Percentiles rank a stretch among this genome's conserved stretches.
Conservation (phyloP, 192 early-diverging fungal genomes). For the Coemansia sp. region DNA sequence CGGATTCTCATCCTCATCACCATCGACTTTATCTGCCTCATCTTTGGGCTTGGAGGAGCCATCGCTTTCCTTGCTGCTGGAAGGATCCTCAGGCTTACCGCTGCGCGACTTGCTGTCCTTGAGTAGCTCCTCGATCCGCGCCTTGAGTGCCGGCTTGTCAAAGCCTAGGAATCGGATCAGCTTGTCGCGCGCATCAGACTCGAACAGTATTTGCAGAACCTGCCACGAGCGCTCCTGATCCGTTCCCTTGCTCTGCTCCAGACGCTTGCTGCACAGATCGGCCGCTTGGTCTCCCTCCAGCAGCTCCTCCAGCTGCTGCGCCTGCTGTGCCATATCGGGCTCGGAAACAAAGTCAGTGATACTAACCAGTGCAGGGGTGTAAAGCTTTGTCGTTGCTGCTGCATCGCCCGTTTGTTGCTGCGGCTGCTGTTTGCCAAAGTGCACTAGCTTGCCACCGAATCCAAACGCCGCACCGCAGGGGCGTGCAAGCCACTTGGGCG, state of each 20-base stretch:
- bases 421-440: slow-evolving; percentile 62
- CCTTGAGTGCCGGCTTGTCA: slow-evolving; percentile 65
- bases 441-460: slow-evolving; percentile 87
- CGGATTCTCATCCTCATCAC: slow-evolving; percentile 10
- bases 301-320: slow-evolving; percentile 71
- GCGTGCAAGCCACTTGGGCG: slow-evolving; percentile 93
- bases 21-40: background rate
- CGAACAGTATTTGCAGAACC: slow-evolving; percentile 82
- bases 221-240: slow-evolving; percentile 64
- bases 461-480: slow-evolving; percentile 85
- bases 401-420: too few species aligned
- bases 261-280: slow-evolving; percentile 51
- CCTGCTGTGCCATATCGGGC: slow-evolving; percentile 66
- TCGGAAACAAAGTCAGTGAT: slow-evolving; percentile 72
- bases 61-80: slow-evolving; percentile 1
- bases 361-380: slow-evolving; percentile 53
- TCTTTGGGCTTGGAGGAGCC: slow-evolving; percentile 16
- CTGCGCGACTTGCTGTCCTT: slow-evolving; percentile 11
- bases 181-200: slow-evolving; percentile 73
- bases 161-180: slow-evolving; percentile 90
- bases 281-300: slow-evolving; percentile 57
- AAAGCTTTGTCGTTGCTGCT: background rate
- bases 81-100: slow-evolving; percentile 4
- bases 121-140: slow-evolving; percentile 59
- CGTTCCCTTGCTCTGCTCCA: slow-evolving; percentile 31